Evolutionary conservation across 331 rosid genomes (phyloP).

Genomic region (Rosa hybrid): DNA sequence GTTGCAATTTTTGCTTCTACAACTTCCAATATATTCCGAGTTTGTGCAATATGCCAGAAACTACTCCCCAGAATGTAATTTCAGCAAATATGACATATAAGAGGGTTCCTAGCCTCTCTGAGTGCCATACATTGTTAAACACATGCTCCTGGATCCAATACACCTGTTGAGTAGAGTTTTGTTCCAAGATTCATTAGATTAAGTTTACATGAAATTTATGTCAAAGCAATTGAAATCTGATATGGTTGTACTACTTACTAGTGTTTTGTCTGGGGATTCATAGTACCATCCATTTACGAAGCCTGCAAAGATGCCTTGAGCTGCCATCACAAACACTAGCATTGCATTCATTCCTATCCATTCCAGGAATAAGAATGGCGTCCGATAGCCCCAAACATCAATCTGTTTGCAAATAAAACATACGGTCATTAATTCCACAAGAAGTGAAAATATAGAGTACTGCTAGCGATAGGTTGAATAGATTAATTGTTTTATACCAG

Average conservation of each 20-base stretch:
- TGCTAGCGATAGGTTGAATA: neutral
- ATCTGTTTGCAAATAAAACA: constrained; percentile 43
- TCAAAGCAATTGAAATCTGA: neutral
- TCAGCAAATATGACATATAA: constrained; percentile 82
- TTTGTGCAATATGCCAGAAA: constrained; percentile 82
- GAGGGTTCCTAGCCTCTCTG: constrained; percentile 72
- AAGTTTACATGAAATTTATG: neutral
- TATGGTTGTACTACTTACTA: constrained; percentile 44
- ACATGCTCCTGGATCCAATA: constrained; percentile 77
- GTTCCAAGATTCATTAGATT: neutral
- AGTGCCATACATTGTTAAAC: constrained; percentile 74
- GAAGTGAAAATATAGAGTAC: neutral
- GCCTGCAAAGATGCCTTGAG: constrained; percentile 83
- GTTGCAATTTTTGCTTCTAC: constrained; percentile 11
- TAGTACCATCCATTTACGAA: constrained; percentile 90
- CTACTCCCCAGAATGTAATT: constrained; percentile 76
- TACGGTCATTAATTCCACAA: neutral
- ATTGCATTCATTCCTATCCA: constrained; percentile 98
- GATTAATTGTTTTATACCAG: constrained; percentile 42
- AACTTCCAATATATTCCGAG: constrained; percentile 80
- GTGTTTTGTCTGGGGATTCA: constrained; percentile 40
- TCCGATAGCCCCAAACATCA: constrained; percentile 74
- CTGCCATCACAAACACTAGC: constrained; percentile 93
- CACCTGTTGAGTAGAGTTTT: constrained; percentile 41
- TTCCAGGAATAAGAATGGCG: constrained; percentile 75